These are phyloP conservation scores for Alternaria sp. DNA, from an alignment of 2,329 filamentous ascomycete species.

Conservation along the genomic window DNA sequence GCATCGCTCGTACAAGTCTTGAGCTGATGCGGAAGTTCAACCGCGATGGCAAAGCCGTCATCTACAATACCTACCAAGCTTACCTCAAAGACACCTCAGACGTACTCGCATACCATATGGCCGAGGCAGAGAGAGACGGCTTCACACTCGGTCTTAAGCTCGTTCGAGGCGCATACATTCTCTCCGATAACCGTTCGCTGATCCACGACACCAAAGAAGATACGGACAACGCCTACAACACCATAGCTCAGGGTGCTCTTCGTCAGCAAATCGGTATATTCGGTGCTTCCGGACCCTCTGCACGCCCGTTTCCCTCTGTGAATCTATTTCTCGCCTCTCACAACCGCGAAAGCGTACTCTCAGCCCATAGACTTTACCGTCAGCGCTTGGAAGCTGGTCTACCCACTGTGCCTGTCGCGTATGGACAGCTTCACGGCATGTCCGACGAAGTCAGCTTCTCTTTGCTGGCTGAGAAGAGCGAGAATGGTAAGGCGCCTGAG, in stretches of 20 bases:
- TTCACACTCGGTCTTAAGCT: slow-evolving; percentile 67
- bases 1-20: slow-evolving; percentile 65
- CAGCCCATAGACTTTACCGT: slow-evolving; percentile 58
- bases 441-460: slow-evolving; percentile 84
- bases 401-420: slow-evolving; percentile 62
- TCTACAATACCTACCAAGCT: slow-evolving; percentile 73
- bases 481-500: slow-evolving; percentile 51
- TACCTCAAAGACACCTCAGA: slow-evolving; percentile 62
- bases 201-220: slow-evolving; percentile 65
- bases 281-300: slow-evolving; percentile 18
- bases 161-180: slow-evolving; percentile 66
- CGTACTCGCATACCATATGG: slow-evolving; percentile 57
- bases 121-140: slow-evolving; percentile 55
- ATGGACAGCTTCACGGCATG: slow-evolving; percentile 93
- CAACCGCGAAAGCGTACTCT: slow-evolving; percentile 76
- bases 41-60: slow-evolving; percentile 58
- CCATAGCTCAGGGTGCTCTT: slow-evolving; percentile 64
- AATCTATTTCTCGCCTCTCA: slow-evolving; percentile 81
- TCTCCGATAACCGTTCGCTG: slow-evolving; percentile 58
- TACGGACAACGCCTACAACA: slow-evolving; percentile 73
- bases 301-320: slow-evolving; percentile 52
- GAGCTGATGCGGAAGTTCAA: slow-evolving; percentile 63
- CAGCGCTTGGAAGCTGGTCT: slow-evolving; percentile 50
- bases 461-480: slow-evolving; percentile 34
- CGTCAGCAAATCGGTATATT: slow-evolving; percentile 39